phyloP scores from a whole-genome alignment of 768 basidiomycete genomes.

The Auricularia sp. region DNA sequence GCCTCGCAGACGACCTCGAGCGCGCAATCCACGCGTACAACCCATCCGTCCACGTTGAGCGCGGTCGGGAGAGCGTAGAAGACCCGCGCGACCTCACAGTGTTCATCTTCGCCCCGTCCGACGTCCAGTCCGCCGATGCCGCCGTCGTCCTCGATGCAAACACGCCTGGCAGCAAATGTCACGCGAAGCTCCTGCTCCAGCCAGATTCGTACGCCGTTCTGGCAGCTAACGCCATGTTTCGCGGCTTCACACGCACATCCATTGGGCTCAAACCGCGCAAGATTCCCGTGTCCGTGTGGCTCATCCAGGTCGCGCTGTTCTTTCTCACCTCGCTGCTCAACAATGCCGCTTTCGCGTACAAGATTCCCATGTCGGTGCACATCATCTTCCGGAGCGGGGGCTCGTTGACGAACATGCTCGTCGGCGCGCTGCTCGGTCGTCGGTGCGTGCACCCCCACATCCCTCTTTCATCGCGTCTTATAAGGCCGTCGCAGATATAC shows the following conservation, averaged over 20 bases:
- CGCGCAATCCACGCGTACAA: not conserved
- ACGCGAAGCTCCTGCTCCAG: not conserved
- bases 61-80: not conserved
- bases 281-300: conserved; percentile 65
- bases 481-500: conserved; percentile 40
- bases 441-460: conserved; percentile 32
- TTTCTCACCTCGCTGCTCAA: conserved; percentile 73
- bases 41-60: conserved; percentile 15
- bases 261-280: conserved; percentile 46
- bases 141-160: not conserved
- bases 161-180: not conserved
- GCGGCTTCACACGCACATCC: not conserved
- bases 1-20: conserved; percentile 1
- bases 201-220: conserved; percentile 10
- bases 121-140: not conserved
- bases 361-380: conserved; percentile 85
- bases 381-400: conserved; percentile 92
- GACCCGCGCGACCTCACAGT: not conserved
- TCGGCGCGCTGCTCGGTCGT: conserved; percentile 65
- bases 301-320: conserved; percentile 75
- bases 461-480: conserved; percentile 2
- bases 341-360: conserved; percentile 81
- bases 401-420: conserved; percentile 69
- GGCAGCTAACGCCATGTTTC: conserved; percentile 8
- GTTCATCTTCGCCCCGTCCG: not conserved